Percentiles rank a stretch among this genome's conserved stretches.
Evolutionary conservation across 257 asterid species (phyloP).

Genomic region (Lantana camara): DNA sequence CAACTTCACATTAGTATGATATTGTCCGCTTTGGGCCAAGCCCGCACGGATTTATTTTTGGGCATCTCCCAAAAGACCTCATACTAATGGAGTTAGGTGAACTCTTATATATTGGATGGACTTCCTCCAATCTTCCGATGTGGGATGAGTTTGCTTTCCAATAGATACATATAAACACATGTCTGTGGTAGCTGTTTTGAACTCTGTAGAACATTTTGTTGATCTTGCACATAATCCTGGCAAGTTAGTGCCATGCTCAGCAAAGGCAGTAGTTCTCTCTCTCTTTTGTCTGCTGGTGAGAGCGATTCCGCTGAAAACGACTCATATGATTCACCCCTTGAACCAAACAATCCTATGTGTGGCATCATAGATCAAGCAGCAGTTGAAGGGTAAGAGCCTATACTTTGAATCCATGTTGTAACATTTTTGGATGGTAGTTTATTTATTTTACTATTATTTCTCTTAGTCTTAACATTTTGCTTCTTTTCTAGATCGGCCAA

Average conservation of each 20-base stretch:
- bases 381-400: conserved; percentile 64
- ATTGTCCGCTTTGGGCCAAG: too few species aligned
- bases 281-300: conserved; percentile 75
- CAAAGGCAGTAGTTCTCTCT: conserved; percentile 60
- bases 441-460: too few species aligned
- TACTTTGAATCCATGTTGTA: conserved; percentile 2
- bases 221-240: conserved; percentile 89
- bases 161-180: conserved; percentile 74
- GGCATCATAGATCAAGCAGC: conserved; percentile 58
- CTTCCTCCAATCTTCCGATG: too few species aligned
- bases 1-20: too few species aligned
- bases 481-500: too few species aligned
- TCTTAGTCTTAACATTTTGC: too few species aligned
- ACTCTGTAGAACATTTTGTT: conserved; percentile 74
- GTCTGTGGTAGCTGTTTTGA: conserved; percentile 60
- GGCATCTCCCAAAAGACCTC: too few species aligned
- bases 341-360: conserved; percentile 79
- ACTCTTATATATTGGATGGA: too few species aligned
- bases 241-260: conserved; percentile 66
- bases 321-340: conserved; percentile 83
- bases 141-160: too few species aligned
- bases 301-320: conserved; percentile 79
- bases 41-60: too few species aligned
- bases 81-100: too few species aligned
- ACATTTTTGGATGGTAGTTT: too few species aligned